A percentile compares a stretch with the other conserved stretches of the same genome.
phyloP scores from a whole-genome alignment of 169 alveolate species.

The Babesia bigemina region DNA sequence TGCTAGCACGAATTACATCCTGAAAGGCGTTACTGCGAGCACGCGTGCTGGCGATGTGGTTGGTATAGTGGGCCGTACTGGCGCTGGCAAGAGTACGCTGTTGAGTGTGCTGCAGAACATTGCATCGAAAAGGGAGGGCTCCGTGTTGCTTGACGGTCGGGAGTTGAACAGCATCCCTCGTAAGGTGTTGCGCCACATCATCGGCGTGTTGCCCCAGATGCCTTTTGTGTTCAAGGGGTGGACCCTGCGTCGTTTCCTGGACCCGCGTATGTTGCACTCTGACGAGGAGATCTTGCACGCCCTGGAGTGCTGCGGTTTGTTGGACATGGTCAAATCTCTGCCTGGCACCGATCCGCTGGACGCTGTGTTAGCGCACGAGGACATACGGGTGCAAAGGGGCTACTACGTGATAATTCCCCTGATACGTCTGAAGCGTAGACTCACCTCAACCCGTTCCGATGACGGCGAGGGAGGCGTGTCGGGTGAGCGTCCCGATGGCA shows the following conservation, averaged over 20 bases:
- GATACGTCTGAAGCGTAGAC: slow-evolving; percentile 7
- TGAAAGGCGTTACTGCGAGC: slow-evolving; percentile 36
- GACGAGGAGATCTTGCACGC: slow-evolving; percentile 49
- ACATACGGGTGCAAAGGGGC: slow-evolving; percentile 3
- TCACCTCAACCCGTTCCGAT: background rate
- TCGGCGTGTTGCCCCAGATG: slow-evolving; percentile 64
- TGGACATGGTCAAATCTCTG: slow-evolving; percentile 33
- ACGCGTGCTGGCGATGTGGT: slow-evolving; percentile 46
- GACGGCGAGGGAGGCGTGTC: background rate
- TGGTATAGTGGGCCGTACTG: slow-evolving; percentile 66
- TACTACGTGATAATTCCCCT: slow-evolving; percentile 23
- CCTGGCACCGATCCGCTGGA: slow-evolving; percentile 56
- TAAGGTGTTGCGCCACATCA: slow-evolving; percentile 31
- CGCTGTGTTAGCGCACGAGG: slow-evolving; percentile 28
- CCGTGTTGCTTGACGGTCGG: slow-evolving; percentile 66
- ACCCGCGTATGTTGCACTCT: slow-evolving; percentile 56
- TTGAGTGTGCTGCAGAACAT: slow-evolving; percentile 33
- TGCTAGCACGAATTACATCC: background rate
- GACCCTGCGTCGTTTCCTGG: slow-evolving; percentile 65
- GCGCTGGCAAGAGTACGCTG: slow-evolving; percentile 68
- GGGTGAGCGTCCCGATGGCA: background rate
- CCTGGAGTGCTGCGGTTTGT: slow-evolving; percentile 48
- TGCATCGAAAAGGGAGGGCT: slow-evolving; percentile 27
- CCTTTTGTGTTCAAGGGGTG: slow-evolving; percentile 63
- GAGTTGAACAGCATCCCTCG: slow-evolving; percentile 53